A percentile compares a stretch with the other conserved stretches of the same genome.
phyloP scores from a whole-genome alignment of 495 filamentous ascomycete species.

The Apiosordaria backusii region DNA sequence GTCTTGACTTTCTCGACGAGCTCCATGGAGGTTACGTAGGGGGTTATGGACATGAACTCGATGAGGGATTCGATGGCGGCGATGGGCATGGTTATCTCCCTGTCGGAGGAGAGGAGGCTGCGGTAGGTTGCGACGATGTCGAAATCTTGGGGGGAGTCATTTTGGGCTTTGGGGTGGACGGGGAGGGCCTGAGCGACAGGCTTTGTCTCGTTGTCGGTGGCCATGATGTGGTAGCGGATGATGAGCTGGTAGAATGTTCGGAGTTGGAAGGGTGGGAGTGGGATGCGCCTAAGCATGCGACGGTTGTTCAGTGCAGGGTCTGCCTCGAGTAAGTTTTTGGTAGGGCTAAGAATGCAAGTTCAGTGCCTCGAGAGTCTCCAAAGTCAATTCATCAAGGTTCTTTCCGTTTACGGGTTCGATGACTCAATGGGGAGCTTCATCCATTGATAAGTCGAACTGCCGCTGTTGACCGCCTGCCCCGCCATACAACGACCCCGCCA shows the following conservation, averaged over 20 bases:
- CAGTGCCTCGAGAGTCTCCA: background rate
- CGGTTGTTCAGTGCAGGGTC: background rate
- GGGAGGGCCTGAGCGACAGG: conserved; percentile 8
- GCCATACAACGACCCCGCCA: background rate
- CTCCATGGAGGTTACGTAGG: conserved; percentile 84
- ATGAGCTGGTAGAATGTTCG: conserved; percentile 17
- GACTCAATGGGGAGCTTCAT: conserved; percentile 8
- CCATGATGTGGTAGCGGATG: conserved; percentile 15
- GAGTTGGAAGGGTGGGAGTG: conserved; percentile 24
- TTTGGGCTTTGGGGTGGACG: conserved; percentile 11
- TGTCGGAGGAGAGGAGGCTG: conserved; percentile 56
- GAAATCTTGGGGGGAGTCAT: conserved; percentile 22
- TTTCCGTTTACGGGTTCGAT: background rate
- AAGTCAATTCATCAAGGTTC: conserved; percentile 7
- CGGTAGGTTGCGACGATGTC: conserved; percentile 54
- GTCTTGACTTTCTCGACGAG: conserved; percentile 78
- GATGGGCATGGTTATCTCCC: conserved; percentile 89
- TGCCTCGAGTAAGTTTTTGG: background rate
- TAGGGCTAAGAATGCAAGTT: background rate
- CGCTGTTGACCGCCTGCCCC: background rate
- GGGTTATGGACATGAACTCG: conserved; percentile 69
- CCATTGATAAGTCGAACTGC: background rate
- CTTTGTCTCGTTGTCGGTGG: conserved; percentile 15
- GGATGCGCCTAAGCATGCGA: conserved; percentile 26
- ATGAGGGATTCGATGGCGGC: conserved; percentile 94